A percentile compares a stretch with the other conserved stretches of the same genome.
phyloP scores from a whole-genome alignment of 225 moss, liverwort and hornwort genomes.

The Lunularia cruciata region DNA sequence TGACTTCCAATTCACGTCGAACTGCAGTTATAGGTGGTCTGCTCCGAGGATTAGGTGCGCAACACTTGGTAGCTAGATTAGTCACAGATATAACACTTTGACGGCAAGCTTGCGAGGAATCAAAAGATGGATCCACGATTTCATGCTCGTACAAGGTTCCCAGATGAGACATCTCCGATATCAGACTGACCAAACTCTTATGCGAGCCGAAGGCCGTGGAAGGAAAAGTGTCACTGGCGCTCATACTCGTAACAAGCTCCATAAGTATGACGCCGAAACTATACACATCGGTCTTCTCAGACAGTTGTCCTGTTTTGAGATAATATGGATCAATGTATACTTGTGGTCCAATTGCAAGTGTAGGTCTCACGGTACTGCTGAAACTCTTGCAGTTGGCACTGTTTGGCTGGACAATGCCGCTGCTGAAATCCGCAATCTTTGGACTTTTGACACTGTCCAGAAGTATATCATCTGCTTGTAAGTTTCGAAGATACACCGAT shows the following conservation, averaged over 20 bases:
- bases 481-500: constrained; percentile 24
- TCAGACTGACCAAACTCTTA: constrained; percentile 22
- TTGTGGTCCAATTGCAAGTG: constrained; percentile 8
- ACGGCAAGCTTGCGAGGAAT: constrained; percentile 15
- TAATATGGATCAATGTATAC: constrained; percentile 37
- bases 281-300: constrained; percentile 35
- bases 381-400: constrained; percentile 8
- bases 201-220: constrained; percentile 26
- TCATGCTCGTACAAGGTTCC: constrained; percentile 29
- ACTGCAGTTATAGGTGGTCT: constrained; percentile 21
- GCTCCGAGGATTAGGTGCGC: constrained; percentile 9
- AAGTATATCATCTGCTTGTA: constrained; percentile 29
- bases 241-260: constrained; percentile 34
- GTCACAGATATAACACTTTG: constrained; percentile 18
- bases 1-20: not conserved
- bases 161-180: constrained; percentile 19
- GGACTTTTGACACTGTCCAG: constrained; percentile 17
- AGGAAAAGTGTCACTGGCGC: constrained; percentile 20
- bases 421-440: constrained; percentile 26
- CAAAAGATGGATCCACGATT: constrained; percentile 29
- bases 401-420: constrained; percentile 27
- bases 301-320: constrained; percentile 30
- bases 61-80: constrained; percentile 28
- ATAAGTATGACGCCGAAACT: constrained; percentile 33
- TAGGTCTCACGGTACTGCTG: constrained; percentile 22